phyloP scores from a whole-genome alignment of 1,284 basidiomycete species.

The Ceratobasidium sp. region DNA sequence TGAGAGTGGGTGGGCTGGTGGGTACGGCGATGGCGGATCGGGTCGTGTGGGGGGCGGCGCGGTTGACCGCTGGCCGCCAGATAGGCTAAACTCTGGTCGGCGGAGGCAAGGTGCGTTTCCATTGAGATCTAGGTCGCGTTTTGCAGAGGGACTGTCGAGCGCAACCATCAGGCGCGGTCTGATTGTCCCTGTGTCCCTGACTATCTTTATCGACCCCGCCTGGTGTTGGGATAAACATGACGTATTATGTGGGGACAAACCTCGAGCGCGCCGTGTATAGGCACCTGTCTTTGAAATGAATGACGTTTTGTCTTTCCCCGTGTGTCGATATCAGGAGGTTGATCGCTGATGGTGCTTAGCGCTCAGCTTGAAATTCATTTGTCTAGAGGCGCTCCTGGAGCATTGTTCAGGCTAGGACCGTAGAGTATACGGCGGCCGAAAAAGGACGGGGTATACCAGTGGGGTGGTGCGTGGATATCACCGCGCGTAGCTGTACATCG shows the following conservation, averaged over 20 bases:
- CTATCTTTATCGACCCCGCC: background rate
- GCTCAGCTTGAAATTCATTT: background rate
- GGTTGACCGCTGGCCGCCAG: background rate
- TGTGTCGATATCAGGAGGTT: conserved; percentile 9
- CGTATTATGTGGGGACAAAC: background rate
- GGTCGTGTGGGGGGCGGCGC: background rate
- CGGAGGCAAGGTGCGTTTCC: conserved; percentile 23
- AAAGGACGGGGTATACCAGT: conserved; percentile 9
- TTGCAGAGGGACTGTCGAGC: background rate
- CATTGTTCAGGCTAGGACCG: background rate
- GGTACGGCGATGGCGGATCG: conserved; percentile 6
- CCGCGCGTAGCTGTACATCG: conserved; percentile 21
- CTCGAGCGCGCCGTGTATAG: background rate
- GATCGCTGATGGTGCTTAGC: background rate
- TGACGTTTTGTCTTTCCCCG: conserved; percentile 17
- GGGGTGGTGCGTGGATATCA: conserved; percentile 9
- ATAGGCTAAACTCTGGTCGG: background rate
- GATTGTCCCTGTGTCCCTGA: background rate
- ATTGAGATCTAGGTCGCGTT: background rate
- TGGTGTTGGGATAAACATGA: conserved; percentile 21
- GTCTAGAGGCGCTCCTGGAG: background rate
- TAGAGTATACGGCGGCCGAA: conserved; percentile 2
- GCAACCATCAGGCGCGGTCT: background rate
- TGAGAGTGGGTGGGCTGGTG: conserved; percentile 2
- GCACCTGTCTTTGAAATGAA: conserved; percentile 18